Conservation (phyloP, 2,329 filamentous ascomycete species). For the Hypoxylon sp. region DNA sequence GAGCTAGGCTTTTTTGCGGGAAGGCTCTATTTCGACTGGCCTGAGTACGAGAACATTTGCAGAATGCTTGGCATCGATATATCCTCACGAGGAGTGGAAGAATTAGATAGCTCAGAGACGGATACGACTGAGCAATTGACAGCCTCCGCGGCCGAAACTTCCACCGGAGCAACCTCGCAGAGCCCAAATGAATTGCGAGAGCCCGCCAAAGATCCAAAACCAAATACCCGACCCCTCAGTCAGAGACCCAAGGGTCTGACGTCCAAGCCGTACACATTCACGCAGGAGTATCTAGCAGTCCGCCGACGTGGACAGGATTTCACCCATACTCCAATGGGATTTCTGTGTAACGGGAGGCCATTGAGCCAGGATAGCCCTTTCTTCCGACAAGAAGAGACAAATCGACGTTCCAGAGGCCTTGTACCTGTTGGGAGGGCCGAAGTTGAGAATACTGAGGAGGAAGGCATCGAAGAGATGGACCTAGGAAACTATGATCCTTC, state of each 20-base stretch:
- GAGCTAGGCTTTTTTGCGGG: conserved; percentile 74
- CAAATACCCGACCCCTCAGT: conserved; percentile 2
- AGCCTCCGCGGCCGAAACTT: conserved; percentile 5
- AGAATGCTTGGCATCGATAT: conserved; percentile 53
- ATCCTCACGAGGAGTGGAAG: conserved; percentile 32
- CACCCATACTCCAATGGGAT: conserved; percentile 71
- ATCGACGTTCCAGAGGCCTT: conserved; percentile 19
- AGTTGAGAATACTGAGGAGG: conserved; percentile 31
- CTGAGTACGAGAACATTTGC: conserved; percentile 60
- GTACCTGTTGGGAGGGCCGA: conserved; percentile 31
- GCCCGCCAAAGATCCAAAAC: not conserved
- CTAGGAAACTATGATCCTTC: conserved; percentile 44
- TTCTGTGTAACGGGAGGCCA: conserved; percentile 66
- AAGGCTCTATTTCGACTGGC: conserved; percentile 70
- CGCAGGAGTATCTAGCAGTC: conserved; percentile 70
- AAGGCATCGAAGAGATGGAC: conserved; percentile 39
- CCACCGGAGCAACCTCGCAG: conserved; percentile 19
- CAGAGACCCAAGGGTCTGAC: conserved; percentile 48
- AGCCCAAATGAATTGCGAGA: not conserved
- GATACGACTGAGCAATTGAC: conserved; percentile 32
- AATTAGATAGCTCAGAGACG: conserved; percentile 37
- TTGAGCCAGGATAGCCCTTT: conserved; percentile 66
- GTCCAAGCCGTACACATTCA: conserved; percentile 60
- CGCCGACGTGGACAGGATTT: conserved; percentile 72
- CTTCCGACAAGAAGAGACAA: conserved; percentile 56